Percentiles rank a stretch among this genome's conserved stretches.
phyloP scores from a whole-genome alignment of 352 stramenopile genomes.

The Phytophthora vignae region DNA sequence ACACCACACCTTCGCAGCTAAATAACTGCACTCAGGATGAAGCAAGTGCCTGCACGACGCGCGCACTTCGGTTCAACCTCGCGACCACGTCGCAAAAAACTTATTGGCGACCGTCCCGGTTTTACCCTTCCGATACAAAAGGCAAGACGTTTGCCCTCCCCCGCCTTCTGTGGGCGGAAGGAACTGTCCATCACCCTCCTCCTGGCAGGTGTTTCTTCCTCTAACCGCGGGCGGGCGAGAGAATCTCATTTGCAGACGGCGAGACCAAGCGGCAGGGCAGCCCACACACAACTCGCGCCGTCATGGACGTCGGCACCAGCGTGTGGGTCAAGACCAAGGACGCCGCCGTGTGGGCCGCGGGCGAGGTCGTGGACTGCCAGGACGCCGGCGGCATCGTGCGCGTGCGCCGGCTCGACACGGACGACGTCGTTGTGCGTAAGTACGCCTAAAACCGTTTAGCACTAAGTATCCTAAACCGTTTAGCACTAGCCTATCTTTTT shows the following conservation, averaged over 20 bases:
- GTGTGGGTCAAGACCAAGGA: conserved; percentile 80
- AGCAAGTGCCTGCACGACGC: background rate
- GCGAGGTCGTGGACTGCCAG: conserved; percentile 77
- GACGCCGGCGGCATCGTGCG: conserved; percentile 57
- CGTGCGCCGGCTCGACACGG: conserved; percentile 42
- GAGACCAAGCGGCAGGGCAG: conserved; percentile 20
- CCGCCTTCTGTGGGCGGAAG: conserved; percentile 12
- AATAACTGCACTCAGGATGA: background rate
- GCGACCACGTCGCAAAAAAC: conserved; percentile 16
- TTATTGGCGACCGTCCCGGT: conserved; percentile 3
- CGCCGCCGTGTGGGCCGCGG: conserved; percentile 68
- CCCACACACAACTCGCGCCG: conserved; percentile 16
- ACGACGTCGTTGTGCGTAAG: conserved; percentile 51
- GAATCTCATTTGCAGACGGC: conserved; percentile 22
- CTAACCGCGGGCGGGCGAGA: conserved; percentile 6
- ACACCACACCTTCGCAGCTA: background rate
- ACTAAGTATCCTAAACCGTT: conserved; percentile 11
- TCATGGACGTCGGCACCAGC: conserved; percentile 85
- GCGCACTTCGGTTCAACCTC: conserved; percentile 1
- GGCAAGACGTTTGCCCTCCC: conserved; percentile 12
- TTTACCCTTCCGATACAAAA: conserved; percentile 21
- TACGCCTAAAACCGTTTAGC: background rate
- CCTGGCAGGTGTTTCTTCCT: conserved; percentile 11
- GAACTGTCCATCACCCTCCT: conserved; percentile 28
- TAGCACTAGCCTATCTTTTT: background rate